Conservation (phyloP, 2,329 filamentous ascomycete species). For the Venturiaceae sp. region DNA sequence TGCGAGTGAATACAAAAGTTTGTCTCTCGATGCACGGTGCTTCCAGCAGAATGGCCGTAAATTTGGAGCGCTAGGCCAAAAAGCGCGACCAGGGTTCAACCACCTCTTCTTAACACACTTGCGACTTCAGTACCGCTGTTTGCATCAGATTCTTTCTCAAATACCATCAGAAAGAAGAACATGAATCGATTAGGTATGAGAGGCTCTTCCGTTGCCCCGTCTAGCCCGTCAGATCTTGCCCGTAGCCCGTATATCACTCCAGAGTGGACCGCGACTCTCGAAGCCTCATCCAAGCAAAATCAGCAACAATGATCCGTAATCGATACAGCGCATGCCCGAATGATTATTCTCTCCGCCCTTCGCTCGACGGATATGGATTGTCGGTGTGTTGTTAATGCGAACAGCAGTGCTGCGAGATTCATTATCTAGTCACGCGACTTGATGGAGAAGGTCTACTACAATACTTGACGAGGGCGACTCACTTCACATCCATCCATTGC, state of each 20-base stretch:
- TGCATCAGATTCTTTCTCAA: not conserved
- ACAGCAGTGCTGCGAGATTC: not conserved
- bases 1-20: too few relatives aligned
- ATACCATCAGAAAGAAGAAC: not conserved
- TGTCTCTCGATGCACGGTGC: too few relatives aligned
- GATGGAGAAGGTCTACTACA: too few relatives aligned
- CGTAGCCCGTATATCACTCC: not conserved
- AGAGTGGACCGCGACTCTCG: not conserved
- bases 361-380: too few relatives aligned
- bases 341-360: not conserved
- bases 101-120: not conserved
- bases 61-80: not conserved
- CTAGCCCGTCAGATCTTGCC: not conserved
- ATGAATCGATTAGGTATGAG: not conserved
- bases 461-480: too few relatives aligned
- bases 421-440: not conserved
- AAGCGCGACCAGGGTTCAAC: not conserved
- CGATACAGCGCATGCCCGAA: too few relatives aligned
- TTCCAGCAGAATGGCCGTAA: not conserved
- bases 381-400: not conserved
- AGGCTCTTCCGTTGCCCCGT: not conserved
- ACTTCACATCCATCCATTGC: too few relatives aligned
- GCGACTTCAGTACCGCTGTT: not conserved
- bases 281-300: not conserved
- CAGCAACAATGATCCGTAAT: not conserved